Evolutionary conservation across 2,329 filamentous ascomycete species (phyloP).

Genomic region (Calonectria crousiana): DNA sequence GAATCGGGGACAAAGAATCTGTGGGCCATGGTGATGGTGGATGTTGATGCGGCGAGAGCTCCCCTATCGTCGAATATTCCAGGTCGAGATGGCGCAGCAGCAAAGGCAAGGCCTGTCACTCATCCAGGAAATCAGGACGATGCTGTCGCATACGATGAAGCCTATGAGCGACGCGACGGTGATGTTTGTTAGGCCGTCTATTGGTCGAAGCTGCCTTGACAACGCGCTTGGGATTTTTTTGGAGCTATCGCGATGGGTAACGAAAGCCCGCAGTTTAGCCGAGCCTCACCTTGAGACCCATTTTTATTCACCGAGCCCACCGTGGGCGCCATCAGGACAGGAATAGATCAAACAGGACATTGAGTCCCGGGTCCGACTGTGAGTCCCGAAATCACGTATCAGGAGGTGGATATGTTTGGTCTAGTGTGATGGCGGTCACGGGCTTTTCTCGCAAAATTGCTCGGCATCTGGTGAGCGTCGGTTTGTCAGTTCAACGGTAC

Average conservation of each 20-base stretch:
- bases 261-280: conserved; percentile 40
- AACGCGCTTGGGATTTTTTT: conserved; percentile 45
- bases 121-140: conserved; percentile 7
- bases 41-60: conserved; percentile 31
- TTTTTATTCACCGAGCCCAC: conserved; percentile 9
- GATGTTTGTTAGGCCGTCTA: conserved; percentile 29
- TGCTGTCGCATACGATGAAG: conserved; percentile 29
- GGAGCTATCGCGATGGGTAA: conserved; percentile 45
- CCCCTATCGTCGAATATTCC: conserved; percentile 24
- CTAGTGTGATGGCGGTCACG: conserved; percentile 13
- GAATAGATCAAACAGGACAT: not conserved
- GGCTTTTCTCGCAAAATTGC: conserved; percentile 21
- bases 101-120: conserved; percentile 18
- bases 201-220: conserved; percentile 32
- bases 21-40: conserved; percentile 51
- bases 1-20: conserved; percentile 58
- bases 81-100: conserved; percentile 26
- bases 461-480: conserved; percentile 20
- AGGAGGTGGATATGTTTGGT: not conserved
- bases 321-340: not conserved
- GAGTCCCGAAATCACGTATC: not conserved
- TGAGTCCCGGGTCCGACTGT: not conserved
- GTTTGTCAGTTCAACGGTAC: conserved; percentile 4
- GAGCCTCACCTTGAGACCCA: conserved; percentile 15
- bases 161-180: conserved; percentile 26